Evolutionary conservation across 2,329 filamentous ascomycete genomes (phyloP), one percentile per base, ranked within the genome.

Genomic region (Diaporthe citriasiana): DNA sequence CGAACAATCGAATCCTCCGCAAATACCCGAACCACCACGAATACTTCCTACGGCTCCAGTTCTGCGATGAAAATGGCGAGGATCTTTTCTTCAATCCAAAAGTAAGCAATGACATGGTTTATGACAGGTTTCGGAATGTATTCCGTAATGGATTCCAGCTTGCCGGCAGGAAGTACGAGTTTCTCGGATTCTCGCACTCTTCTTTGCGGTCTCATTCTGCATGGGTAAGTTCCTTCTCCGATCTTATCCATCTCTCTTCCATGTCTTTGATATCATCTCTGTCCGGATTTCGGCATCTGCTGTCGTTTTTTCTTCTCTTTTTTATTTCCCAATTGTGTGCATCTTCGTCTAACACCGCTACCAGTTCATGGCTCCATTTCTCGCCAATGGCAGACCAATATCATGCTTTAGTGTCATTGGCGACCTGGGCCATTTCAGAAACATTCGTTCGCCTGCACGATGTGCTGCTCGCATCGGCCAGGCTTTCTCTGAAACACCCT

Each of bases 151-250:
- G 91, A 0, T 89, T 97, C 38, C 79, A 83, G 0, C 89, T 96
- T 70, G 93, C 89, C 3, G 93, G 91, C 0, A 85, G 91, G 17
- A 79, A 82, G 0, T 95, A 91, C 78, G 82, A 83, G 0, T 96
- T 95, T 78, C 85, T 96, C 0, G 94, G 94, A 0, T 96, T 95
- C 81, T 95, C 93, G 0, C 92, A 95, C 80, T 96, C 93, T 0
- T 95, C 93, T 0, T 86, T 96, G 5, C 87, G 94, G 17, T 87
- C 90, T 0, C 93, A 94, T 74, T 91, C 92, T 0, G 91, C 89
- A 47, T 95, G 93, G 74, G 74, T 76, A 70, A 19, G 74, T 35
- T 47, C 4, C 6, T 3, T 2, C 1, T 1, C 5, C 9, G 7
- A 8, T 15, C 10, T 4, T 3, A 4, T 33, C 2, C 10, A 25